phyloP scores from a whole-genome alignment of 306 rosid species.

The Malus fusca region DNA sequence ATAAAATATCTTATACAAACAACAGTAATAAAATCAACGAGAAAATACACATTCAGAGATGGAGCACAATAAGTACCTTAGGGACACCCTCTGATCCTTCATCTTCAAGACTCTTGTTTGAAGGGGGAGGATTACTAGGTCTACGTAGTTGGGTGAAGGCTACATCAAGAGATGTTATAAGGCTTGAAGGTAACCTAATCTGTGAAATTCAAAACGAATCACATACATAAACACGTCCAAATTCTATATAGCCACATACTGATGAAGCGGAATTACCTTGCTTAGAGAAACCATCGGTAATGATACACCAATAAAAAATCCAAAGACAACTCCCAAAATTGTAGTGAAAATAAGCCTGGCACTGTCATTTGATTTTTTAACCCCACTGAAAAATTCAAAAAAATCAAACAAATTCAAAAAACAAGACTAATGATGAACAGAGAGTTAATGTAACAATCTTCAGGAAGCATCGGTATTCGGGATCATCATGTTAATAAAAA shows the following conservation, averaged over 20 bases:
- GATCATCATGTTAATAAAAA: slow-evolving; percentile 3
- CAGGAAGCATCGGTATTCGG: neutral
- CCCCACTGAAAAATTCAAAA: slow-evolving; percentile 36
- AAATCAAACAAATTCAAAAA: slow-evolving; percentile 10
- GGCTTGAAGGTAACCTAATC: slow-evolving; percentile 71
- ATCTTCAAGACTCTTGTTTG: slow-evolving; percentile 38
- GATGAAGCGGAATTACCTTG: slow-evolving; percentile 43
- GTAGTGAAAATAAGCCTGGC: slow-evolving; percentile 49
- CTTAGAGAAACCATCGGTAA: slow-evolving; percentile 47
- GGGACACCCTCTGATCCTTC: slow-evolving; percentile 51
- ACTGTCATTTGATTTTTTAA: slow-evolving; percentile 58
- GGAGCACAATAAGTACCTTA: slow-evolving; percentile 42
- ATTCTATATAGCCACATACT: neutral
- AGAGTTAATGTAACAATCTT: neutral
- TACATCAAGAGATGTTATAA: slow-evolving; percentile 58
- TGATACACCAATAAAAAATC: slow-evolving; percentile 73
- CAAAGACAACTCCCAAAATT: slow-evolving; percentile 60
- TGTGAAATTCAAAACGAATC: slow-evolving; percentile 37
- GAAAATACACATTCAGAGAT: neutral
- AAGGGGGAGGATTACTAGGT: slow-evolving; percentile 29
- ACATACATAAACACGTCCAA: slow-evolving; percentile 16
- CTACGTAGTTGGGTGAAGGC: slow-evolving; percentile 47
- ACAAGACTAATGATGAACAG: neutral
- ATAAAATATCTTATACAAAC: neutral
- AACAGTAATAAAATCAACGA: neutral